Evolutionary conservation across 1,284 basidiomycete species (phyloP), one percentile per base, ranked within the genome.

Genomic region (Apiotrichum laibachii): DNA sequence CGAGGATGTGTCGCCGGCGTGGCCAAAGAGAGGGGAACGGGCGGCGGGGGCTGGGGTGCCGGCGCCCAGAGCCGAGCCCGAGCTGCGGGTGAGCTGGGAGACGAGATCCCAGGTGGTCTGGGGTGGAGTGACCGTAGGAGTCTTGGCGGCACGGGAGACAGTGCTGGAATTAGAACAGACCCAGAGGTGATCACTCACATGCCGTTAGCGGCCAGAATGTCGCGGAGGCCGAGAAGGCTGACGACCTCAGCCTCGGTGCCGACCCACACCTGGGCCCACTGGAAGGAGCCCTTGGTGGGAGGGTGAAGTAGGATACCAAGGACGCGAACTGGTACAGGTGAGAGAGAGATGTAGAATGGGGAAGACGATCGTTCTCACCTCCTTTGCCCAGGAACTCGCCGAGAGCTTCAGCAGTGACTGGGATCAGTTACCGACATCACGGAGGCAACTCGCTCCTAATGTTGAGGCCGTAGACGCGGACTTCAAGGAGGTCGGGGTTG

Each of bases 181-280:
- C 44, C 21, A 2, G 21, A 11, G 3, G 19, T 18, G 9, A 12
- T 33, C 35, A 64, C 71, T 66, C 42, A 73, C 73, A 75, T 72
- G 18, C 67, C 71, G 42, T 65, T 68, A 31, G 56, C 57, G 2
- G 64, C 67, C 12, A 76, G 57, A 13, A 57, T 54, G 2, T 60
- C 55, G 37, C 66, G 70, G n/a, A 72, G 60, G 4, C 53, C 56
- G 45, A 76, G 54, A 46, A 72, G 72, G 53, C 50, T 60, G 12
- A 60, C 52, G 16, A 71, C 62, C 19, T 75, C 72, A 22, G 48
- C 58, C 55, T 73, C 69, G 12, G 65, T 62, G 2, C 45, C 50
- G 12, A 72, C 67, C 66, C 67, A 73, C 10, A 73, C 57, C 45
- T 72, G 72, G 6, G 74, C 74, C 72, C 71, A 73, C 54, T 71